Base-by-base conservation (phyloP, 2,329 filamentous ascomycete species). In the Pyrenochaeta sp. region DNA sequence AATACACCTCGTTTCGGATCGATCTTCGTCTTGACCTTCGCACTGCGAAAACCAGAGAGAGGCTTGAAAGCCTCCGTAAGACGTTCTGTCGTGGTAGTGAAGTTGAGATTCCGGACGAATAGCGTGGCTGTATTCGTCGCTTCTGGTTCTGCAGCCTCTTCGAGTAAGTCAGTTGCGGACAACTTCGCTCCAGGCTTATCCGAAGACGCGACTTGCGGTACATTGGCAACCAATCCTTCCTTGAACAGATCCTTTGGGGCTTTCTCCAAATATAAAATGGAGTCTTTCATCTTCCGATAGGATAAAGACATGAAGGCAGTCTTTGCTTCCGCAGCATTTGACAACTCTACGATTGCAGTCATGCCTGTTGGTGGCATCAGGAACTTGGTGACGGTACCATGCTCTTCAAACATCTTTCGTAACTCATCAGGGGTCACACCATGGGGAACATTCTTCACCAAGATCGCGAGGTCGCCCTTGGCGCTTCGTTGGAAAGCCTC, bases 371-470 rank as follows among this genome's bases (percentile, higher is more conserved):
- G 93, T 12, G 95, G 95, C 89, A 99, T 96, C 60, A 99, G 82
- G 51, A 98, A 88, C 71, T 88, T 88, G 62, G 89, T 85, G 24
- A 98, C 85, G 54, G 90, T 86, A 25, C 95, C 95, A 75, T 91
- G 92, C 72, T 93, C 91, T 73, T 94, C 91, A 71, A 97, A 95
- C 58, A 96, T 80, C 58, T 86, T 88, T 67, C 88, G 87, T 39
- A 98, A 80, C 74, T 97, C 93, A 54, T 93, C 90, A 50, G 86
- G 81, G 48, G 88, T 90, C 27, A 92, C 93, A 50, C 91, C 91
- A 72, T 90, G 93, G 0, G 93, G 89, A 69, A 99, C 93, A 76
- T 98, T 98, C 81, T 99, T 99, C 46, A 98, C 91, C 51, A 99
- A 81, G 48, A 99, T 93, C 42, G 90, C 88, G 22, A 88, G 90